phyloP scores from a whole-genome alignment of 2,329 filamentous ascomycete genomes.

The Claviceps sorghi region DNA sequence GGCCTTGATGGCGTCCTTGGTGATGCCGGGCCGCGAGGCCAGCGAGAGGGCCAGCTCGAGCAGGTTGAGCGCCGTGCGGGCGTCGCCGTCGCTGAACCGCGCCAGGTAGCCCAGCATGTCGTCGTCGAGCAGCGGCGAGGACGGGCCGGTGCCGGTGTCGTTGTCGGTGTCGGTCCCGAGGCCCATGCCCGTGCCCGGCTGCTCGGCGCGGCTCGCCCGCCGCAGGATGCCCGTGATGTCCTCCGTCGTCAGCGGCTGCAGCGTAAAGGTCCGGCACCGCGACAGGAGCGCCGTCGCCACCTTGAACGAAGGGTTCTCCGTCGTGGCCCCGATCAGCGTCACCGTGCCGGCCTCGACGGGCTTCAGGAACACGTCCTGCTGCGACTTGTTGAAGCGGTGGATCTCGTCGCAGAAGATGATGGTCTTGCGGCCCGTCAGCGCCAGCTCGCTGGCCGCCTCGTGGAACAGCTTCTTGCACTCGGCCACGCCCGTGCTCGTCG shows the following conservation, averaged over 20 bases:
- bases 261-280: slow-evolving; percentile 78
- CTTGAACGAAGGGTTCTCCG: slow-evolving; percentile 93
- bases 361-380: slow-evolving; percentile 88
- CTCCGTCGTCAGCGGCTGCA: slow-evolving; percentile 57
- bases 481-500: slow-evolving; percentile 70
- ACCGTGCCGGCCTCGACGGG: slow-evolving; percentile 85
- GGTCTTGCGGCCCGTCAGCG: slow-evolving; percentile 73
- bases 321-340: slow-evolving; percentile 87
- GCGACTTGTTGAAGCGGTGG: slow-evolving; percentile 76
- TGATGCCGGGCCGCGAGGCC: slow-evolving; percentile 41
- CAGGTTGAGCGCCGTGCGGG: slow-evolving; percentile 80
- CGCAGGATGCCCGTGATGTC: slow-evolving; percentile 60
- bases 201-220: slow-evolving; percentile 55
- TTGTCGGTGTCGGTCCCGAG: not conserved
- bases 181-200: not conserved
- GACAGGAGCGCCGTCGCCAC: slow-evolving; percentile 77
- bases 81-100: slow-evolving; percentile 81
- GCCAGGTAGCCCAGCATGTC: slow-evolving; percentile 71
- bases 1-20: slow-evolving; percentile 62
- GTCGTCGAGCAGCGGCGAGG: slow-evolving; percentile 50
- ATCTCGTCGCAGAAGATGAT: slow-evolving; percentile 98
- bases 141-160: slow-evolving; percentile 19
- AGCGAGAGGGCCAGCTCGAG: slow-evolving; percentile 79
- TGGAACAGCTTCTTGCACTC: slow-evolving; percentile 88
- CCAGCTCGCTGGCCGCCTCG: slow-evolving; percentile 67